These are phyloP conservation scores for Hortaea werneckii DNA, from an alignment of 2,329 filamentous ascomycete species.

Conservation along the genomic window DNA sequence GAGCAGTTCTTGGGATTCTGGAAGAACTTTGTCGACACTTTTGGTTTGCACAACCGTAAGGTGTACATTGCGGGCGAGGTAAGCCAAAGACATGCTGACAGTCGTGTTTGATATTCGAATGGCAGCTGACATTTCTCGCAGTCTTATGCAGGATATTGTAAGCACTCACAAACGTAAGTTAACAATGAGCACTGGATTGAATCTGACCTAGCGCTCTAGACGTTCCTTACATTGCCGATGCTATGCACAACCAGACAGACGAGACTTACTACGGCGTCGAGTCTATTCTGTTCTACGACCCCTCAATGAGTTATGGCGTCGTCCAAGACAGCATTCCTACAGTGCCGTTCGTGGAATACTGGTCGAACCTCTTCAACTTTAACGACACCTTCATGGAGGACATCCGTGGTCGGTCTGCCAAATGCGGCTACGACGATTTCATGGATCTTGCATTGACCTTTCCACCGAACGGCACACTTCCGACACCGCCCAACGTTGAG, in stretches of 20 bases:
- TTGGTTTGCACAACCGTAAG: constrained; percentile 40
- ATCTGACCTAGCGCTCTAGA: not conserved
- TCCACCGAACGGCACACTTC: constrained; percentile 55
- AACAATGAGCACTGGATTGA: not conserved
- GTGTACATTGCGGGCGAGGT: constrained; percentile 60
- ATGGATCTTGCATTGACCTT: constrained; percentile 54
- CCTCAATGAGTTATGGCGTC: constrained; percentile 34
- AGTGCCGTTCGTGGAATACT: constrained; percentile 52
- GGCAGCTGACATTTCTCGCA: too few species aligned
- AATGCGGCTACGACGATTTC: constrained; percentile 55
- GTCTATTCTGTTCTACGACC: constrained; percentile 42
- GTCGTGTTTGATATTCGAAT: constrained; percentile 17
- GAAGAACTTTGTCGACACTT: constrained; percentile 41
- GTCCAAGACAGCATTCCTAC: constrained; percentile 44
- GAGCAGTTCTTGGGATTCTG: constrained; percentile 34
- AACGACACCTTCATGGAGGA: constrained; percentile 48
- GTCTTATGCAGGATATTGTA: too few species aligned
- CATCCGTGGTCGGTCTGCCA: constrained; percentile 39
- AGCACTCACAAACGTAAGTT: too few species aligned
- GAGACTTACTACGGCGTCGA: constrained; percentile 53
- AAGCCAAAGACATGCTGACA: not conserved
- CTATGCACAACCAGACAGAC: constrained; percentile 61
- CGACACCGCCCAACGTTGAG: constrained; percentile 38
- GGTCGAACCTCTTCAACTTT: constrained; percentile 50
- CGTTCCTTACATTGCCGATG: constrained; percentile 62